Evolutionary conservation across 1,284 basidiomycete species (phyloP).

Genomic region (Paramarasmius palmivorus): DNA sequence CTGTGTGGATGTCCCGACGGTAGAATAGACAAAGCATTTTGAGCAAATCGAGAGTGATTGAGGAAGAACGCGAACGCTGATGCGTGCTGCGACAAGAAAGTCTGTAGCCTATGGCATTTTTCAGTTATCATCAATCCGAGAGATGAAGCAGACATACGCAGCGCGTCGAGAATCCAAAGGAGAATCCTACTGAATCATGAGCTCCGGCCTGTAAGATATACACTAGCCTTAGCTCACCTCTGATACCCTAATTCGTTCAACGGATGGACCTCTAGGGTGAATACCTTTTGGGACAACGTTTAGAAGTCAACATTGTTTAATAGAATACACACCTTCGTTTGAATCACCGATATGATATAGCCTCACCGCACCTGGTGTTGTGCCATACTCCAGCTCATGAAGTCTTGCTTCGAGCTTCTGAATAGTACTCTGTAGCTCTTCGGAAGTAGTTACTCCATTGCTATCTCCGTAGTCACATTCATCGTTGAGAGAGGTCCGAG

Average conservation of each 20-base stretch:
- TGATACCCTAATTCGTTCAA: no score
- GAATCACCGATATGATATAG: slow-evolving; percentile 15
- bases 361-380: slow-evolving; percentile 14
- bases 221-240: no score
- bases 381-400: slow-evolving; percentile 30
- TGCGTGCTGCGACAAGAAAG: slow-evolving; percentile 1
- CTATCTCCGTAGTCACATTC: slow-evolving; percentile 39
- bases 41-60: slow-evolving; percentile 15
- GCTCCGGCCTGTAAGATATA: no score
- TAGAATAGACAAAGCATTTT: not conserved
- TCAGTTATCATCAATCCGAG: no score
- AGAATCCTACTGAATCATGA: no score
- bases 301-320: not conserved
- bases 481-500: slow-evolving; percentile 30
- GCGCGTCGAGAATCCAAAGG: no score
- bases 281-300: not conserved
- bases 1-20: slow-evolving; percentile 18
- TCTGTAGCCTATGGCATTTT: no score
- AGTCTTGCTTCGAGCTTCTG: slow-evolving; percentile 37
- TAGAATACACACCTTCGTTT: not conserved
- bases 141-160: no score
- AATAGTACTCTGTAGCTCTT: slow-evolving; percentile 38
- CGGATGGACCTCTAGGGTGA: not conserved
- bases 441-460: slow-evolving; percentile 32
- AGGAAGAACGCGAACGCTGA: slow-evolving; percentile 16